A percentile compares a stretch with the other conserved stretches of the same genome.
Evolutionary conservation across 495 filamentous ascomycete species (phyloP).

Genomic region (Penicillium robsamsonii): DNA sequence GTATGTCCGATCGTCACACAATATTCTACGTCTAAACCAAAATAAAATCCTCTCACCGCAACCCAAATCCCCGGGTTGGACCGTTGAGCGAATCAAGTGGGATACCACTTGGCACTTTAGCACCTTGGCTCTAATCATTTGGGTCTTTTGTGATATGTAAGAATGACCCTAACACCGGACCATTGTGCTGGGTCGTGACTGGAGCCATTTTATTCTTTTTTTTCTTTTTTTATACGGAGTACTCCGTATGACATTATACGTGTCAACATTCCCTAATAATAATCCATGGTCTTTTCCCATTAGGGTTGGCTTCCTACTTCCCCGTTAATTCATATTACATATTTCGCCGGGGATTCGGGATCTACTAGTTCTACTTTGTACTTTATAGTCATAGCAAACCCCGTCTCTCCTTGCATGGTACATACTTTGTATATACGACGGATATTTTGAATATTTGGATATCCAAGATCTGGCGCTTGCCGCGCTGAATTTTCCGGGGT

Average conservation of each 20-base stretch:
- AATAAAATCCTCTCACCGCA: slow-evolving; percentile 6
- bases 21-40: no score
- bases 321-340: no score
- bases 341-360: neutral
- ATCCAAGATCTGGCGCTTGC: neutral
- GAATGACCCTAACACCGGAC: neutral
- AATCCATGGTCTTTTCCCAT: no score
- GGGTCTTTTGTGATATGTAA: neutral
- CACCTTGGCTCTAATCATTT: neutral
- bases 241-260: no score
- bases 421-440: neutral
- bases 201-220: no score
- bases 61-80: slow-evolving; percentile 18
- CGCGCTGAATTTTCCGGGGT: neutral
- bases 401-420: neutral
- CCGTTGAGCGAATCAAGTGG: slow-evolving; percentile 6
- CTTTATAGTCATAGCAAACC: neutral
- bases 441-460: neutral
- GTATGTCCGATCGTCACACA: no score
- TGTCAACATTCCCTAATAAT: neutral
- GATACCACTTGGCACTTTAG: slow-evolving; percentile 5
- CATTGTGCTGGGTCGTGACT: neutral
- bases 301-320: no score
- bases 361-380: neutral
- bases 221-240: no score